Conservation (phyloP, 1,139 yeast genomes). For the Pichia sp. region DNA sequence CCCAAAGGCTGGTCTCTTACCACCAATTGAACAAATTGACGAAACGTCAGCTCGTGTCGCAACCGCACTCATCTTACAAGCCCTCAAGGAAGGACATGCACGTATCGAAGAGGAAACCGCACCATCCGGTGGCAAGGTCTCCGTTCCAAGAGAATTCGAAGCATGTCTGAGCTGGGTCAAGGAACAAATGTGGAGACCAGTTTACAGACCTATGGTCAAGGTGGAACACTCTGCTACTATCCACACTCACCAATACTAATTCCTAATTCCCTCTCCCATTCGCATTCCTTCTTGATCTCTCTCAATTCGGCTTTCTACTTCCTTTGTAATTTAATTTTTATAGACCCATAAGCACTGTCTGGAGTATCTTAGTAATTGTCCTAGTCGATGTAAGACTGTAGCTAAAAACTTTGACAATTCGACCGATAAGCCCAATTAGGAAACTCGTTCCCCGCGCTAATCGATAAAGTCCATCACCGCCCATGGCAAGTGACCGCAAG, state of each 20-base stretch:
- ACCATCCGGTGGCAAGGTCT: slow-evolving; percentile 51
- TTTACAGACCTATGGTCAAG: slow-evolving; percentile 78
- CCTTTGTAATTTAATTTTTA: no score
- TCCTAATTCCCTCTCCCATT: no score
- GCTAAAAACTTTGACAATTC: no score
- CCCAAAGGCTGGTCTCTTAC: slow-evolving; percentile 81
- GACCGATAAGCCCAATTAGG: slow-evolving; percentile 3
- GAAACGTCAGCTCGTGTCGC: slow-evolving; percentile 89
- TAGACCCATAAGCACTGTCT: no score
- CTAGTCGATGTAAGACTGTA: no score
- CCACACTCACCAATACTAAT: slow-evolving; percentile 62
- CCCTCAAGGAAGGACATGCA: slow-evolving; percentile 80
- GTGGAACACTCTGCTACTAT: slow-evolving; percentile 66
- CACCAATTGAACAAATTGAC: slow-evolving; percentile 78
- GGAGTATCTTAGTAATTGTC: no score
- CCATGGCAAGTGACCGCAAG: background rate
- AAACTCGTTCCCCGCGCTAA: background rate
- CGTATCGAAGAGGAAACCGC: slow-evolving; percentile 54
- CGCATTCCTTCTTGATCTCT: no score
- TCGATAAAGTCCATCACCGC: background rate
- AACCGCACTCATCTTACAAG: slow-evolving; percentile 84
- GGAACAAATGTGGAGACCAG: slow-evolving; percentile 93
- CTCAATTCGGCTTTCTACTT: no score
- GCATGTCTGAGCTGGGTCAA: slow-evolving; percentile 83
- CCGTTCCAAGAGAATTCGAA: slow-evolving; percentile 76